phyloP scores from a whole-genome alignment of 768 basidiomycete species.

The Pisolithus marmoratus region DNA sequence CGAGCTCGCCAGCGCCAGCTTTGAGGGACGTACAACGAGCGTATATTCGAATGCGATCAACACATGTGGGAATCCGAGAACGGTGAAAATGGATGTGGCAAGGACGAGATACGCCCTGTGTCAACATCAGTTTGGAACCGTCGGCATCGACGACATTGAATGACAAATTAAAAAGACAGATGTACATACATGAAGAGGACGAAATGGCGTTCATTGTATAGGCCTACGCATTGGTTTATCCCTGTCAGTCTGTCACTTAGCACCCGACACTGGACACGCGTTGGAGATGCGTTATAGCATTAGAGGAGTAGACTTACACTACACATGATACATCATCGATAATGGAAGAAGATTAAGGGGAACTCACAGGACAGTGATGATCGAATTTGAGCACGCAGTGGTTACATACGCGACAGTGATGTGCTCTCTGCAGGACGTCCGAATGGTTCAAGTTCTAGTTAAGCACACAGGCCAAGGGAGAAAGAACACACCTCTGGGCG shows the following conservation, averaged over 20 bases:
- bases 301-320: conserved; percentile 33
- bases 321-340: neutral
- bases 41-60: conserved; percentile 54
- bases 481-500: conserved; percentile 69
- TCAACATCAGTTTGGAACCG: neutral
- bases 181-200: conserved; percentile 80
- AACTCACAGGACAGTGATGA: conserved; percentile 84
- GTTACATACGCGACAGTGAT: conserved; percentile 91
- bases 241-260: conserved; percentile 38
- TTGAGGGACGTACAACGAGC: conserved; percentile 32
- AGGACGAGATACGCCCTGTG: conserved; percentile 76
- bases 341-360: conserved; percentile 1
- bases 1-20: too few relatives aligned
- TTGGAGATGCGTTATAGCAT: neutral
- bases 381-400: conserved; percentile 87
- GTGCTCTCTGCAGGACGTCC: conserved; percentile 59
- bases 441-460: conserved; percentile 9
- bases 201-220: conserved; percentile 95
- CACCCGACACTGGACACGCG: neutral
- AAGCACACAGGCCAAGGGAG: neutral
- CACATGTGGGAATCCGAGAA: conserved; percentile 59
- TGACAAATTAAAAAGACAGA: neutral
- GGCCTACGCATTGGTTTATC: conserved; percentile 96
- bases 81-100: conserved; percentile 53
- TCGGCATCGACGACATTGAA: neutral